Evolutionary conservation across 2,329 filamentous ascomycete species (phyloP), one percentile per base, ranked within the genome.

Genomic region (Talaromyces albobiverticillius): DNA sequence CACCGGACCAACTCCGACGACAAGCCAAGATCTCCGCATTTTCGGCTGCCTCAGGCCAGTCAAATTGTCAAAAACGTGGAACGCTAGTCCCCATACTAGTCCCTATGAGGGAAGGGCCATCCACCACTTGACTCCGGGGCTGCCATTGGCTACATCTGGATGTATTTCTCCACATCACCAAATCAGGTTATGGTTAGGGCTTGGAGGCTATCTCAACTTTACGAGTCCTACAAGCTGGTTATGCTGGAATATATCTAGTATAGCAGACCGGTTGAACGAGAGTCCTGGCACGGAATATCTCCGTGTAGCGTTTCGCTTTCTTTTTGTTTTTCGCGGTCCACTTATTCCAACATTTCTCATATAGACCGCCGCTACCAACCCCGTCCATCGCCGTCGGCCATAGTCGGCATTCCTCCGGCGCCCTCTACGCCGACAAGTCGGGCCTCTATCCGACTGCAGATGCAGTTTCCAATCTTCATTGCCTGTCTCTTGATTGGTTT

Each of bases 381-480:
- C 23, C 42, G 42, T 16, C 2, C n/a, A 45, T 16, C 14, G 23
- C 42, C 42, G 42, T n/a, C 42, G 42, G 42, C 22, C 46, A 32
- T 31, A 48, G n/a, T 22, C 46, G 32, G 46, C 46, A 48, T 48
- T 23, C 16, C 14, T 18, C 46, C 46, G 46, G 13, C 46, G 25
- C 46, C 8, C 32, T 8, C 18, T 36, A 16, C 16, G 22, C 42
- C 23, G 23, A 16, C 20, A 23, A 26, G 4, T 16, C 13, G 13
- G n/a, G 14, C 7, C 26, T 29, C 26, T 10, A 10, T 10, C 26
- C 26, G 26, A 29, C 26, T n/a, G n/a, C n/a, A n/a, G n/a, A n/a
- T n/a, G n/a, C n/a, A n/a, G n/a, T n/a, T n/a, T n/a, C 26, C 26
- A 29, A 10, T 34, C 7, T 34, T 34, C 31, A 14, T 34, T 34